A percentile compares a stretch with the other conserved stretches of the same genome.
Conservation (phyloP, 2,329 filamentous ascomycete genomes). For the Talaromyces sp. region DNA sequence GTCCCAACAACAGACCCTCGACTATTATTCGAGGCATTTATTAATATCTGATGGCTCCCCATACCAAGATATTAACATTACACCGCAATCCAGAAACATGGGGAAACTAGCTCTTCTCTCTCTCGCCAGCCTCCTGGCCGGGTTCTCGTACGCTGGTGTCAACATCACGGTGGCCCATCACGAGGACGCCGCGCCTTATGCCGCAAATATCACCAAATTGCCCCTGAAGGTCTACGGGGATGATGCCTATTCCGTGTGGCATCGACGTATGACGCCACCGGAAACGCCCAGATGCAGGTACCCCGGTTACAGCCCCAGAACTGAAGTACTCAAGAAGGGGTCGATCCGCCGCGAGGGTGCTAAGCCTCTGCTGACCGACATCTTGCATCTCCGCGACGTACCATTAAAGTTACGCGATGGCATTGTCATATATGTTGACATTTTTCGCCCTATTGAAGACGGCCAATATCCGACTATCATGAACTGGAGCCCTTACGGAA, state of each 20-base stretch:
- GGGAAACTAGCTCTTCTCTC: neutral
- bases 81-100: neutral
- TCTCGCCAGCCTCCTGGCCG: neutral
- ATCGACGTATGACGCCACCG: neutral
- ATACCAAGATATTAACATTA: too few species aligned
- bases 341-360: neutral
- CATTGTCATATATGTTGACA: neutral
- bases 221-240: neutral
- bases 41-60: too few species aligned
- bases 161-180: conserved; percentile 19
- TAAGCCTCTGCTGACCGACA: neutral
- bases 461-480: neutral
- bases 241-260: neutral
- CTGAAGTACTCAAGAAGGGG: neutral
- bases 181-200: conserved; percentile 37
- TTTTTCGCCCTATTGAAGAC: neutral
- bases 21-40: too few species aligned
- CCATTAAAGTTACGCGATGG: neutral
- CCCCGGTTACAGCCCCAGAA: neutral
- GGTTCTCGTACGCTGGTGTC: conserved; percentile 7
- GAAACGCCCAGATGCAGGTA: neutral
- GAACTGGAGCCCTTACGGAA: neutral
- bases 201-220: neutral
- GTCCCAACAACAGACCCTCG: too few species aligned
- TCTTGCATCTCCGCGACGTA: neutral